These are phyloP conservation scores for Lentinula novae-zelandiae DNA, from an alignment of 1,284 basidiomycete species.

Conservation along the genomic window DNA sequence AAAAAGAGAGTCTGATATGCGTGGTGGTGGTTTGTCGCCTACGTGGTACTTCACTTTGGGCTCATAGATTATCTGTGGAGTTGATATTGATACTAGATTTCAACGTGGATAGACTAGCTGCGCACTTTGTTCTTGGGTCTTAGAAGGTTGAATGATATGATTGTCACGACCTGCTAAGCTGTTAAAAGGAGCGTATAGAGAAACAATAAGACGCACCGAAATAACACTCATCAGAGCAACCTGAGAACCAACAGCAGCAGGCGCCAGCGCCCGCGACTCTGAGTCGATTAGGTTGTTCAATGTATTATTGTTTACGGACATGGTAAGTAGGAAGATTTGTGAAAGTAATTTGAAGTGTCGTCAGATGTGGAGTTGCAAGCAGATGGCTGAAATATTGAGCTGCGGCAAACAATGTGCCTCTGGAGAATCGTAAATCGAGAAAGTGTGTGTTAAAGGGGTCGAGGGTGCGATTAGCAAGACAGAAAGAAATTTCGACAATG, in stretches of 20 bases:
- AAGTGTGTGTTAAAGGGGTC: constrained; percentile 3
- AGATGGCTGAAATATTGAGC: neutral
- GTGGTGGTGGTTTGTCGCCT: constrained; percentile 76
- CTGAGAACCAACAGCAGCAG: constrained; percentile 81
- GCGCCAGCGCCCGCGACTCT: constrained; percentile 61
- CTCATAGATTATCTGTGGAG: constrained; percentile 63
- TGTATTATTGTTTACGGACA: constrained; percentile 14
- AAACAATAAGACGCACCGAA: constrained; percentile 39
- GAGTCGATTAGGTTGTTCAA: constrained; percentile 40
- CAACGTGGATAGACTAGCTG: neutral
- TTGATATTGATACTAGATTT: neutral
- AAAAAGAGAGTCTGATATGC: constrained; percentile 77
- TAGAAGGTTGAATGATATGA: constrained; percentile 73
- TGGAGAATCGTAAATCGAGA: constrained; percentile 4
- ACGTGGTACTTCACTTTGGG: constrained; percentile 87
- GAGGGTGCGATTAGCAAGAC: neutral
- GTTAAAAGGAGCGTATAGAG: neutral
- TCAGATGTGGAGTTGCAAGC: neutral
- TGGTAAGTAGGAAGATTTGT: neutral
- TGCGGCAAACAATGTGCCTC: neutral
- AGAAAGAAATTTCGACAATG: neutral
- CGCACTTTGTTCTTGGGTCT: constrained; percentile 75
- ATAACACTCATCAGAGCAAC: constrained; percentile 68
- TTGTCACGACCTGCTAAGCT: constrained; percentile 46
- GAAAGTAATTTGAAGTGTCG: constrained; percentile 15